Conservation (phyloP, 1,284 basidiomycete species). For the Ustilago tritici region DNA sequence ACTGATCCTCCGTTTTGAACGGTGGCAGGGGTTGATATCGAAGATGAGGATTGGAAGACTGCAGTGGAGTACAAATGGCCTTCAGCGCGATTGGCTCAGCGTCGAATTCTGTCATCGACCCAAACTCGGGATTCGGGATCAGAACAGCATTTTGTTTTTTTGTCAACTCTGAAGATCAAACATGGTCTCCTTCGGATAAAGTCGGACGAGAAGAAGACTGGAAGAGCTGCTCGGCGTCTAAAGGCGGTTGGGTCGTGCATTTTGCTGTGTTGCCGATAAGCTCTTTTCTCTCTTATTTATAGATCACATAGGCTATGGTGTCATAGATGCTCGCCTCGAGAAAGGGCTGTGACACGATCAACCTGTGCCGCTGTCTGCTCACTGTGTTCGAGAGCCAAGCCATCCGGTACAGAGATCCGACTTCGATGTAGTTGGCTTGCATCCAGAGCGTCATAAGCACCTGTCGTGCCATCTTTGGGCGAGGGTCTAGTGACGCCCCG, state of each 20-base stretch:
- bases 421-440: neutral
- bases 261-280: neutral
- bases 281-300: neutral
- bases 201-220: conserved; percentile 21
- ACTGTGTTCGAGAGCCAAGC: neutral
- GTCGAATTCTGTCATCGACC: neutral
- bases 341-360: neutral
- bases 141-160: neutral
- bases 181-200: neutral
- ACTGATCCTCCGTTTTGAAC: neutral
- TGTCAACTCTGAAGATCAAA: neutral
- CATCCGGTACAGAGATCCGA: neutral
- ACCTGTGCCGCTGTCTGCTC: neutral
- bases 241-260: conserved; percentile 4
- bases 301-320: neutral
- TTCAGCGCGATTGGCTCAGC: conserved; percentile 7
- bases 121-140: neutral
- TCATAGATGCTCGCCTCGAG: neutral
- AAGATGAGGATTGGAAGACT: neutral
- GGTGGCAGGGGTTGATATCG: neutral
- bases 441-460: neutral
- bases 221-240: conserved; percentile 7
- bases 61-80: neutral
- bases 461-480: neutral
- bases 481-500: too few species aligned